Base-by-base conservation (phyloP, 345 rosid genomes). In the Citrus glauca region DNA sequence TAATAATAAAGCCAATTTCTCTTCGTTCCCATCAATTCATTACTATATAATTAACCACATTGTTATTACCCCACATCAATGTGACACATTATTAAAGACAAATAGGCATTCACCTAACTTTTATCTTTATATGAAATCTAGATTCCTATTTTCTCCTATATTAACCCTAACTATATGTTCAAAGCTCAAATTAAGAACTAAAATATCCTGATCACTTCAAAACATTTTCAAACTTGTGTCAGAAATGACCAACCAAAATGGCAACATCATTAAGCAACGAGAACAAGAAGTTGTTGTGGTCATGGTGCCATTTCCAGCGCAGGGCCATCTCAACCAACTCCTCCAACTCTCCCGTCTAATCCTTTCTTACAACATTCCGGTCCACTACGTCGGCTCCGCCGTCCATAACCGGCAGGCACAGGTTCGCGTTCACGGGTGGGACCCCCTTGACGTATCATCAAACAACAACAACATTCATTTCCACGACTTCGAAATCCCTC, bases 241-340 rank as follows among this genome's bases (percentile, higher is more conserved):
- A 45, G 1, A 62, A 63, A 74, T 63, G 77, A 45, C 42, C 20
- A 27, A 72, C 48, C 73, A 42, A 33, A 38, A 27, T 62, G 11
- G n/a, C 14, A 57, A 4, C 6, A 22, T 22, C 17, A 28, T 60
- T 20, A 22, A 42, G 25, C 37, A 67, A 69, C 66, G 79, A n/a
- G 85, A 67, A 60, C 60, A 66, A 37, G 61, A 82, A 27, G 85
- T 82, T 33, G 78, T 74, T 7, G 85, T 83, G 19, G 85, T 88
- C 2, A 81, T 89, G 83, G 85, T 89, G n/a, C 91, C 91, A 16
- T 81, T 87, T n/a, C 91, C 90, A 13, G 87, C 87, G 8, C 90
- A 89, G 59, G 91, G 90, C 74, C 91, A 89, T 63, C 86, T 89
- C 50, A 87, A 87, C 79, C 91, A 87, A 66, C 87, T 89, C 62